These are phyloP conservation scores for Cercospora sp. DNA, from an alignment of 2,329 filamentous ascomycete genomes.

Conservation along the genomic window DNA sequence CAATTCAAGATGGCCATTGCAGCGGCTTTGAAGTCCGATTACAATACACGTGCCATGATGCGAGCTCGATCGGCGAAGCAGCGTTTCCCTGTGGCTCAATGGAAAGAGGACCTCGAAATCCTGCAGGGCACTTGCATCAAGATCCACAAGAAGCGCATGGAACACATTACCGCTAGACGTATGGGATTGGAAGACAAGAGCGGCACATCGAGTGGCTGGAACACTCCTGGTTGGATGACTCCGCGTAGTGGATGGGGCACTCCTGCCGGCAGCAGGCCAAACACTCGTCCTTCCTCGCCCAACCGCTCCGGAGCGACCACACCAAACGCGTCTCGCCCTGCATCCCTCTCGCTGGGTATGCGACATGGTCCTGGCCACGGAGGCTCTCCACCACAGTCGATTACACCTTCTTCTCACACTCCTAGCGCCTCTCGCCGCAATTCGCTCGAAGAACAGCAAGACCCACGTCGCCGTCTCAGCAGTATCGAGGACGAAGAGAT, in stretches of 20 bases:
- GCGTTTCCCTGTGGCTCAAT: conserved; percentile 66
- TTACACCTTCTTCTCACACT: conserved; percentile 13
- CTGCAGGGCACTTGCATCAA: conserved; percentile 62
- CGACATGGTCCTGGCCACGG: conserved; percentile 37
- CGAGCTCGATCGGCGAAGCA: conserved; percentile 65
- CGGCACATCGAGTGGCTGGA: conserved; percentile 37
- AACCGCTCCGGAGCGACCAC: conserved; percentile 33
- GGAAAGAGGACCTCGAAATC: conserved; percentile 64
- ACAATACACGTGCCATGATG: conserved; percentile 60
- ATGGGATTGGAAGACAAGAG: conserved; percentile 36
- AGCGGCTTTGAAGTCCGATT: conserved; percentile 60
- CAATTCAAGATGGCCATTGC: conserved; percentile 66
- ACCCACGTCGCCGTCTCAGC: conserved; percentile 23
- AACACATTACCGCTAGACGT: conserved; percentile 40
- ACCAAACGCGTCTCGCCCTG: conserved; percentile 24
- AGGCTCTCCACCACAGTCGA: conserved; percentile 21
- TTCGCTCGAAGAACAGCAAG: conserved; percentile 31
- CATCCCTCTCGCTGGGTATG: conserved; percentile 35
- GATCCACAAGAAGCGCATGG: conserved; percentile 52
- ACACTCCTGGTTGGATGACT: conserved; percentile 42
- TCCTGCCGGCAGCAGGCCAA: conserved; percentile 33
- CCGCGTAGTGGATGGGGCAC: conserved; percentile 46
- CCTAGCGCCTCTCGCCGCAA: conserved; percentile 30
- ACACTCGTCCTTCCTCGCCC: conserved; percentile 37
- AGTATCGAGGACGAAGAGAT: conserved; percentile 38